Evolutionary conservation across 495 filamentous ascomycete species (phyloP).

Genomic region (Annulohypoxylon bovei): DNA sequence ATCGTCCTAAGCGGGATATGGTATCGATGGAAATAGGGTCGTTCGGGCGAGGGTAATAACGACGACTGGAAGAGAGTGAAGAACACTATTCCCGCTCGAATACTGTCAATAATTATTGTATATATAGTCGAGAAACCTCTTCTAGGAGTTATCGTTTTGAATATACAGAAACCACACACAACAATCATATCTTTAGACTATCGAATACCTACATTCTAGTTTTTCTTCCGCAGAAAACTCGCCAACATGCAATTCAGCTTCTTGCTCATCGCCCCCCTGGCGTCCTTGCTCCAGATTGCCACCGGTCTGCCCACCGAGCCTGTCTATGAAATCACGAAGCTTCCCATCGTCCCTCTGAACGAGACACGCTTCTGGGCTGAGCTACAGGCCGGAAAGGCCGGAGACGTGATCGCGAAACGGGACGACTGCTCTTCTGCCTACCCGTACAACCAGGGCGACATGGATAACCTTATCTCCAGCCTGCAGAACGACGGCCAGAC

Average conservation of each 20-base stretch:
- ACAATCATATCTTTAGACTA: not conserved
- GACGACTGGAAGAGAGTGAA: not conserved
- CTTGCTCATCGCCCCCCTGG: conserved; percentile 3
- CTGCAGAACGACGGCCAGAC: not conserved
- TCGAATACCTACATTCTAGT: not conserved
- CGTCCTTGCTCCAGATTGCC: not conserved
- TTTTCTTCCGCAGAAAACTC: not conserved
- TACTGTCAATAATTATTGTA: not conserved
- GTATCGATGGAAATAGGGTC: not conserved
- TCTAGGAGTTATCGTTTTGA: not conserved
- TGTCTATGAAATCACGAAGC: not conserved
- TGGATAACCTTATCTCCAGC: conserved; percentile 8
- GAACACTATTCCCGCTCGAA: not conserved
- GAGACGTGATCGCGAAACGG: not conserved
- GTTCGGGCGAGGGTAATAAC: not conserved
- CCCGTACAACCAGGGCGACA: conserved; percentile 12
- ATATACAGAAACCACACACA: not conserved
- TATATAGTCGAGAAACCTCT: not conserved
- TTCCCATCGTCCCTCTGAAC: not conserved
- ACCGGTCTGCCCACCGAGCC: not conserved
- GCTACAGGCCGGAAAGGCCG: not conserved
- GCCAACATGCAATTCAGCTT: conserved; percentile 10
- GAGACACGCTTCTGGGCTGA: conserved; percentile 9
- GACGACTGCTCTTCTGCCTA: not conserved
- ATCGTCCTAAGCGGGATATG: not conserved